Base-by-base conservation (phyloP, 1,284 basidiomycete genomes). In the Fomitopsis schrenkii region DNA sequence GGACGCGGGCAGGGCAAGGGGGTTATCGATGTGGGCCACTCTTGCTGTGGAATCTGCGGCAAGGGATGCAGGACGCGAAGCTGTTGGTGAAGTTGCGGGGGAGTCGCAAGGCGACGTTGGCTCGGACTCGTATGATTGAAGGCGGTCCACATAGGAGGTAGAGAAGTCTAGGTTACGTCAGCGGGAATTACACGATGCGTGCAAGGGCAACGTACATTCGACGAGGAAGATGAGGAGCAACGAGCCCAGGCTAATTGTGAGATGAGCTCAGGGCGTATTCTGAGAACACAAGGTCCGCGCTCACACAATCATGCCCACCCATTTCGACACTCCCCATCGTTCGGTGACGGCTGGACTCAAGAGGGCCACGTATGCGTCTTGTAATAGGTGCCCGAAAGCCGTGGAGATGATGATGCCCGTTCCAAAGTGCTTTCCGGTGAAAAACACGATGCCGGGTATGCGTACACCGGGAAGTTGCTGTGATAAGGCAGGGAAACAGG, bases 391-490 rank as follows among this genome's bases (percentile, higher is more conserved):
- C 19, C 88, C 86, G 67, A 93, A 93, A 0, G 90, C 90, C 0
- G 91, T 93, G 2, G 90, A 85, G 7, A 93, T 72, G 44, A 93
- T 93, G 19, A 91, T 90, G 4, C 90, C 88, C 17, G 90, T 93
- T 36, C 91, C 90, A 67, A 92, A 92, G 70, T 93, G 90, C 68
- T 91, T 93, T 48, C 88, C 88, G 33, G 90, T 77, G 72, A 93
- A 92, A 71, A 93, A 93, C 19, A 87, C 67, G 17, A 88, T 76
- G 17, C 80, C 79, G 1, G 88, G 89, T 65, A 91, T 85, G 50
- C 80, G 79, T 19, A 91, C 67, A 59, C 78, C 78, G 1, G 77
- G 75, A 6, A 81, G 69, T 5, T 78, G 79, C 60, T 83, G 83
- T 0, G 90, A 88, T 22, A 90, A 60, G 0, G 83, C 75, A 0